Evolutionary conservation across 73 alveolate genomes (phyloP).

Genomic region (Paramecium sexaurelia): DNA sequence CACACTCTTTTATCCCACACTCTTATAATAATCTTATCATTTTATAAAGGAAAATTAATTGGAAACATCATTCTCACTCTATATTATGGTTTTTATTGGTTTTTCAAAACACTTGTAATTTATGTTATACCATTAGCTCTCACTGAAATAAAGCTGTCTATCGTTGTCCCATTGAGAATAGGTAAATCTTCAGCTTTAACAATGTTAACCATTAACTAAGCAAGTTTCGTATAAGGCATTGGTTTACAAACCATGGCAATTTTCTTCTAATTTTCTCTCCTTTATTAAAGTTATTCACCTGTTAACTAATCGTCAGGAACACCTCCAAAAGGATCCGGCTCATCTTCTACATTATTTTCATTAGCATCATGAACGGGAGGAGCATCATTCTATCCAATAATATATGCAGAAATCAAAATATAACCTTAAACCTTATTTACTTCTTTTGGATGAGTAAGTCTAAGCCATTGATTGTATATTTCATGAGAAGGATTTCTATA

Average conservation of each 20-base stretch:
- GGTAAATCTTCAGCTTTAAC: slow-evolving; percentile 90
- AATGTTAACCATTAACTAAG: slow-evolving; percentile 81
- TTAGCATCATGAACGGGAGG: slow-evolving; percentile 95
- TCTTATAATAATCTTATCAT: slow-evolving; percentile 89
- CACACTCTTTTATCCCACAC: slow-evolving; percentile 84
- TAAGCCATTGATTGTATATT: slow-evolving; percentile 84
- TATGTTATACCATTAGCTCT: slow-evolving; percentile 80
- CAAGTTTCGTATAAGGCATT: slow-evolving; percentile 71
- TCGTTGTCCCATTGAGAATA: slow-evolving; percentile 55
- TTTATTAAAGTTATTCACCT: slow-evolving; percentile 72
- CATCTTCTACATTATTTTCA: slow-evolving; percentile 83
- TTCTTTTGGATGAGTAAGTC: slow-evolving; percentile 81
- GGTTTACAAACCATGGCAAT: slow-evolving; percentile 70
- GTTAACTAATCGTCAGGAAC: slow-evolving; percentile 79
- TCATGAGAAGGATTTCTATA: slow-evolving; percentile 90
- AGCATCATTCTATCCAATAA: slow-evolving; percentile 91
- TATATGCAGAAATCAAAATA: slow-evolving; percentile 82
- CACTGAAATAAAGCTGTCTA: slow-evolving; percentile 80
- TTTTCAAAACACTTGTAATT: slow-evolving; percentile 77
- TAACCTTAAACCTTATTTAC: slow-evolving; percentile 87
- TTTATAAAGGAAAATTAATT: slow-evolving; percentile 79
- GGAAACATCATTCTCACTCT: slow-evolving; percentile 85
- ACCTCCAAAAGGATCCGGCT: slow-evolving; percentile 80
- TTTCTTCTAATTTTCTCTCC: slow-evolving; percentile 70
- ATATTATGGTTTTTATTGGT: slow-evolving; percentile 77